These are phyloP conservation scores for Termitomyces eurrhizus DNA, from an alignment of 768 basidiomycete genomes.

Conservation along the genomic window DNA sequence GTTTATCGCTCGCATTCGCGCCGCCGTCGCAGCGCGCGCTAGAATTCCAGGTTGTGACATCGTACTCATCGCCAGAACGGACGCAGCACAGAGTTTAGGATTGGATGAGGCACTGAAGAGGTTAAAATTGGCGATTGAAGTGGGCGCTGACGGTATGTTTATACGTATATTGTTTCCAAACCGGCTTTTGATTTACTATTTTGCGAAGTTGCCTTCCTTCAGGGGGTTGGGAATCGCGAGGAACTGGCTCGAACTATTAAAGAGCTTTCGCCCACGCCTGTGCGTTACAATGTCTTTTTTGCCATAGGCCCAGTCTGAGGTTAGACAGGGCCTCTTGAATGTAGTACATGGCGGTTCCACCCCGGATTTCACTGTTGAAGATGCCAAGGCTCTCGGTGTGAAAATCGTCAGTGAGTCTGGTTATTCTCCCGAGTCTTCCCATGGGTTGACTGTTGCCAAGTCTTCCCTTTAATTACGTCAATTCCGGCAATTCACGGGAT, in stretches of 20 bases:
- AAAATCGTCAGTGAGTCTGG: constrained; percentile 33
- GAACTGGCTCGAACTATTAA: constrained; percentile 36
- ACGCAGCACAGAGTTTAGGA: constrained; percentile 47
- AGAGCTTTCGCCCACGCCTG: constrained; percentile 38
- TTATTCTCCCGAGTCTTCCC: not conserved
- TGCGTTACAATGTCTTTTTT: constrained; percentile 8
- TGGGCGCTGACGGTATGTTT: constrained; percentile 39
- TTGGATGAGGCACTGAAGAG: constrained; percentile 47
- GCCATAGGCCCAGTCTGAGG: not conserved
- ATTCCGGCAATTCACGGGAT: constrained; percentile 47
- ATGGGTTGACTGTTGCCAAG: constrained; percentile 17
- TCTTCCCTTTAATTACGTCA: constrained; percentile 46
- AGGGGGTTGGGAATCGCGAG: constrained; percentile 45
- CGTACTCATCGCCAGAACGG: constrained; percentile 49
- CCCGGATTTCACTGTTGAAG: constrained; percentile 43
- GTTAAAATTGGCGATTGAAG: constrained; percentile 40
- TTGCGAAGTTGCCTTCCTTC: constrained; percentile 47
- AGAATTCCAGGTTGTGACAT: constrained; percentile 43
- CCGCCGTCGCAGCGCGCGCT: constrained; percentile 45
- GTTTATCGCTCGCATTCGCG: constrained; percentile 49
- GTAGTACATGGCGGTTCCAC: constrained; percentile 49
- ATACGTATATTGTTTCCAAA: not conserved
- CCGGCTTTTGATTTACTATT: not conserved
- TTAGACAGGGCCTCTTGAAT: constrained; percentile 38
- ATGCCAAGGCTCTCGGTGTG: constrained; percentile 42